Conservation (phyloP, 176 grass and related monocot genomes). For the Oryza rufipogon region DNA sequence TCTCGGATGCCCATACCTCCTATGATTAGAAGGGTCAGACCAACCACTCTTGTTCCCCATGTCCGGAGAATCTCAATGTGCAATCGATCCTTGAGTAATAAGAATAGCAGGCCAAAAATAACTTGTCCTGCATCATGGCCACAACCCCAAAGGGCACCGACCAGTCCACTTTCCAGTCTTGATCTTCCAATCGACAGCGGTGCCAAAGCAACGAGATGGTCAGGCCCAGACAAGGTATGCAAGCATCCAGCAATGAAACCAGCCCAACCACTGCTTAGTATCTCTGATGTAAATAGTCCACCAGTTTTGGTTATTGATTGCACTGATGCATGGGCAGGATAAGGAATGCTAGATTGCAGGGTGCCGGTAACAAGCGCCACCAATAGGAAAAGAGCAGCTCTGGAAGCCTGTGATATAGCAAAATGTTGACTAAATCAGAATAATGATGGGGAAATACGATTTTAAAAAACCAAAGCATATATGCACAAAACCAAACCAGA, state of each 20-base stretch:
- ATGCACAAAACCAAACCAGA: background rate
- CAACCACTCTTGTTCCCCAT: constrained; percentile 91
- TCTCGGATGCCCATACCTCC: constrained; percentile 82
- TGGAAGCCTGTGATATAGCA: constrained; percentile 48
- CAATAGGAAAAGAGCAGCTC: constrained; percentile 51
- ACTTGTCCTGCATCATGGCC: constrained; percentile 97
- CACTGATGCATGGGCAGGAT: constrained; percentile 54
- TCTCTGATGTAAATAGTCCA: constrained; percentile 61
- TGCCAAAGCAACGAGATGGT: constrained; percentile 93
- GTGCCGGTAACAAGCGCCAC: constrained; percentile 38
- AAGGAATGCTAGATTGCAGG: constrained; percentile 43
- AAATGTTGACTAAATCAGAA: constrained; percentile 6
- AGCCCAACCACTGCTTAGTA: constrained; percentile 86
- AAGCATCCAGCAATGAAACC: constrained; percentile 95
- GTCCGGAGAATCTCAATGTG: constrained; percentile 86
- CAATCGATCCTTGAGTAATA: constrained; percentile 88
- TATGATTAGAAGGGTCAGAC: constrained; percentile 89
- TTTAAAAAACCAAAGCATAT: background rate
- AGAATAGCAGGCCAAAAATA: constrained; percentile 91
- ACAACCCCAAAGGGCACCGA: constrained; percentile 98
- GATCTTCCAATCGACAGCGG: constrained; percentile 89
- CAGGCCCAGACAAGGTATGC: constrained; percentile 93
- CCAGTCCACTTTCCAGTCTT: constrained; percentile 80
- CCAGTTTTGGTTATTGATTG: constrained; percentile 52
- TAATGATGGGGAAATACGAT: background rate